Conservation (phyloP, 331 rosid genomes). For the Rosa hybrid region DNA sequence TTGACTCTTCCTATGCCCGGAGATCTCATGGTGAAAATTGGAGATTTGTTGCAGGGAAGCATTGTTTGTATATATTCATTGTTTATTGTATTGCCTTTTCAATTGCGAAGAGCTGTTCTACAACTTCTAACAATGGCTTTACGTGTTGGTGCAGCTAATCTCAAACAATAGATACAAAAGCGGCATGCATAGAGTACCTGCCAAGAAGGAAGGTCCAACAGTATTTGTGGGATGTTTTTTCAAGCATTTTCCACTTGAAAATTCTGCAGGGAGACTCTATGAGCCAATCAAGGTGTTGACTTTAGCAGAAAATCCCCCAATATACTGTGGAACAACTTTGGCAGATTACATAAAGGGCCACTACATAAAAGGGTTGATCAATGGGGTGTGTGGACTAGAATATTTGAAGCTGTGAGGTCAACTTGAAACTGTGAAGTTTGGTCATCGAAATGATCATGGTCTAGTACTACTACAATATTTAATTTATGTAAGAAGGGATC, state of each 20-base stretch:
- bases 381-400: background rate
- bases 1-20: background rate
- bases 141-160: no score
- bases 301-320: background rate
- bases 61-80: background rate
- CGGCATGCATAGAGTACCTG: no score
- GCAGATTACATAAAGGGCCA: background rate
- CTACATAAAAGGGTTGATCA: background rate
- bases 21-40: background rate
- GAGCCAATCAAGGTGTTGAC: background rate
- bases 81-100: no score
- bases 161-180: no score
- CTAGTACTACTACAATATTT: background rate
- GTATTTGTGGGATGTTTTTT: no score
- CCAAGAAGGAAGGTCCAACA: no score
- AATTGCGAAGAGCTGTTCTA: no score
- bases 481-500: background rate
- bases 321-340: background rate
- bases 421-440: background rate
- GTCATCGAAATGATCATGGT: background rate
- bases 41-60: background rate
- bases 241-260: no score
- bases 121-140: no score
- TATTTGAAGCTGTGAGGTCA: background rate
- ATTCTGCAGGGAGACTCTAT: no score